These are phyloP conservation scores for Butyriboletus loyo DNA, from an alignment of 768 basidiomycete genomes.

Conservation along the genomic window DNA sequence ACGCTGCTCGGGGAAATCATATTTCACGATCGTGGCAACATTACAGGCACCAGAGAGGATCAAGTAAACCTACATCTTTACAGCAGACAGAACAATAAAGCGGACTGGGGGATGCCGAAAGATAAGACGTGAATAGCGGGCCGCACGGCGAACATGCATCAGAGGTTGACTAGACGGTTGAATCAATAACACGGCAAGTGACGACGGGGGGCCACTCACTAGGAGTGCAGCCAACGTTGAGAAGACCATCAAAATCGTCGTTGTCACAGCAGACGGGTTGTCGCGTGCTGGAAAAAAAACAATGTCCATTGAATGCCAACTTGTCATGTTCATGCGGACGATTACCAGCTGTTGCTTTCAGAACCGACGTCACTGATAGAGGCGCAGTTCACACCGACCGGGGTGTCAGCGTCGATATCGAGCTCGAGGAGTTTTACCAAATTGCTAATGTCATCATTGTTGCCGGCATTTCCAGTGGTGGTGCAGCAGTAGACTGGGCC, in stretches of 20 bases:
- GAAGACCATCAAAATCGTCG: constrained; percentile 33
- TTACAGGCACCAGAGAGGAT: not conserved
- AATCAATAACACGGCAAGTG: not conserved
- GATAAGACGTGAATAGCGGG: constrained; percentile 12
- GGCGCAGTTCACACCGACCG: constrained; percentile 33
- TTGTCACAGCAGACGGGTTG: constrained; percentile 41
- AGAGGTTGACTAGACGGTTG: constrained; percentile 12
- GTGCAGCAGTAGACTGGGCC: constrained; percentile 23
- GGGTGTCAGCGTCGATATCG: fast-evolving
- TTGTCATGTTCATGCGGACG: no score
- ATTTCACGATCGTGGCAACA: not conserved
- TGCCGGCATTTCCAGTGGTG: not conserved
- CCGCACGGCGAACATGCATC: no score
- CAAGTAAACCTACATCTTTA: not conserved
- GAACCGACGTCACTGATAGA: constrained; percentile 15
- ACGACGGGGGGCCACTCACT: constrained; percentile 21
- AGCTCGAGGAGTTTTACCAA: fast-evolving
- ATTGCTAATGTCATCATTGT: not conserved
- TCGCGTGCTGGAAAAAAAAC: constrained; percentile 19
- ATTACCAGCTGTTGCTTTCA: constrained; percentile 14
- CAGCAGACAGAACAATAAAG: not conserved
- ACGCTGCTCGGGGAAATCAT: not conserved
- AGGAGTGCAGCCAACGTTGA: constrained; percentile 40
- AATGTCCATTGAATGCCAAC: not conserved
- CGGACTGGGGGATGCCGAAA: not conserved